Conservation (phyloP, 2,329 filamentous ascomycete species). For the Colletotrichum liriopes region DNA sequence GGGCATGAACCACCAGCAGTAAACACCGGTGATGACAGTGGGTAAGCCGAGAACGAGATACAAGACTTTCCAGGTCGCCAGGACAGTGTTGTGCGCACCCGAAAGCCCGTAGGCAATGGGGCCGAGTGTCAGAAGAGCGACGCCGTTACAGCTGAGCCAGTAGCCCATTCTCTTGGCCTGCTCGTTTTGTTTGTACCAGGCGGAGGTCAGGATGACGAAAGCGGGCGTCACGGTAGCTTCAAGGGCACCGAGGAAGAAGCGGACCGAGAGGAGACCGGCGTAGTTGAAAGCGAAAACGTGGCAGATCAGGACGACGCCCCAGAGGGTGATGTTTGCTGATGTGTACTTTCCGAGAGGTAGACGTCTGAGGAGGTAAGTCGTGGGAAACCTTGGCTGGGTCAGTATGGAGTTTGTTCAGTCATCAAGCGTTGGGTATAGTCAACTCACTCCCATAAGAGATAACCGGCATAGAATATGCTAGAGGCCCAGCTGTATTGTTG, state of each 20-base stretch:
- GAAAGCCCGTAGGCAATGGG: conserved; percentile 47
- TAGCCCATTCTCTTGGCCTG: conserved; percentile 50
- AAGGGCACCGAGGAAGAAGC: conserved; percentile 47
- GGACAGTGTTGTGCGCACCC: conserved; percentile 27
- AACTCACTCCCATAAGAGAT: conserved; percentile 45
- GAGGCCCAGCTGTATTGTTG: conserved; percentile 45
- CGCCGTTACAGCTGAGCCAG: conserved; percentile 46
- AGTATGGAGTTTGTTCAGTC: background rate
- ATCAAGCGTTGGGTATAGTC: background rate
- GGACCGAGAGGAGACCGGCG: conserved; percentile 45
- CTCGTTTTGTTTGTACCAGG: conserved; percentile 52
- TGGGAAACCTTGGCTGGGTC: conserved; percentile 50
- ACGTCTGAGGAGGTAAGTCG: conserved; percentile 52
- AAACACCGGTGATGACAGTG: conserved; percentile 44
- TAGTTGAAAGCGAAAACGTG: conserved; percentile 45
- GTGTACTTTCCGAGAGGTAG: conserved; percentile 55
- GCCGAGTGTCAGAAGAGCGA: conserved; percentile 44
- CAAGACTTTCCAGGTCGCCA: conserved; percentile 46
- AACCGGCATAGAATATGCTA: conserved; percentile 46
- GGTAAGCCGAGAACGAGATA: conserved; percentile 51
- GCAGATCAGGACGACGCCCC: conserved; percentile 54
- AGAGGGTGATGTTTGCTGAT: conserved; percentile 55
- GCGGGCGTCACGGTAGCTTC: conserved; percentile 48
- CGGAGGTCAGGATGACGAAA: conserved; percentile 47
- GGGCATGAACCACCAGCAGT: conserved; percentile 57